Percentiles rank a stretch among this genome's conserved stretches.
phyloP scores from a whole-genome alignment of 257 asterid species.

The Solanum rostratum region DNA sequence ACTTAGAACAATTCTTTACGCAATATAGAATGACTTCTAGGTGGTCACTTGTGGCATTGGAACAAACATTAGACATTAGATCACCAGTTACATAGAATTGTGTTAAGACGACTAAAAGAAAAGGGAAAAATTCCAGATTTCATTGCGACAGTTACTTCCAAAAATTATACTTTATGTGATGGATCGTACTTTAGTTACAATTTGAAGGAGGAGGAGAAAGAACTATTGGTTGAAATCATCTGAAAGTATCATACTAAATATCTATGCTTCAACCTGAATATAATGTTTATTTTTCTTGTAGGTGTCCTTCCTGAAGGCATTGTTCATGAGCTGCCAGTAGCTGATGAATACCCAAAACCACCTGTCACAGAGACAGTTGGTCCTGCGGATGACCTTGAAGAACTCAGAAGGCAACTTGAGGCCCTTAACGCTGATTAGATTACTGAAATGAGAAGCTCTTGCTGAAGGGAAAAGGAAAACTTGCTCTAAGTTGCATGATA shows the following conservation, averaged over 20 bases:
- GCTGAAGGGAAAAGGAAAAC: not conserved
- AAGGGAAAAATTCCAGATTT: not conserved
- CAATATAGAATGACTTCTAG: not conserved
- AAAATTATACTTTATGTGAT: not conserved
- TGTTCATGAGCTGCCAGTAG: slow-evolving; percentile 76
- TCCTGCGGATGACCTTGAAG: slow-evolving; percentile 61
- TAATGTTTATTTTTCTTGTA: slow-evolving; percentile 7
- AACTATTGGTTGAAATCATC: not conserved
- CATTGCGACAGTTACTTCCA: not conserved
- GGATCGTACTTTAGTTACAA: not conserved
- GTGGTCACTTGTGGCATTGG: not conserved
- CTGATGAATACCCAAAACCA: slow-evolving; percentile 50
- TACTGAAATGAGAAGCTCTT: not conserved
- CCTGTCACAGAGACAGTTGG: slow-evolving; percentile 17
- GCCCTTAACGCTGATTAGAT: slow-evolving; percentile 51
- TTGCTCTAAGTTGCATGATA: not conserved
- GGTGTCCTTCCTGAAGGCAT: slow-evolving; percentile 81
- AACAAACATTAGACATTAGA: not conserved
- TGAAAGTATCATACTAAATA: not conserved
- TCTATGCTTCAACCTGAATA: not conserved
- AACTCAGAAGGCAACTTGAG: slow-evolving; percentile 72
- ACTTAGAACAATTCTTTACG: not conserved
- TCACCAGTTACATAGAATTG: not conserved
- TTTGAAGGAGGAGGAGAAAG: not conserved
- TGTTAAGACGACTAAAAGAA: not conserved